Evolutionary conservation across 202 grass and related monocot species (phyloP).

Genomic region (Panicum hallii): DNA sequence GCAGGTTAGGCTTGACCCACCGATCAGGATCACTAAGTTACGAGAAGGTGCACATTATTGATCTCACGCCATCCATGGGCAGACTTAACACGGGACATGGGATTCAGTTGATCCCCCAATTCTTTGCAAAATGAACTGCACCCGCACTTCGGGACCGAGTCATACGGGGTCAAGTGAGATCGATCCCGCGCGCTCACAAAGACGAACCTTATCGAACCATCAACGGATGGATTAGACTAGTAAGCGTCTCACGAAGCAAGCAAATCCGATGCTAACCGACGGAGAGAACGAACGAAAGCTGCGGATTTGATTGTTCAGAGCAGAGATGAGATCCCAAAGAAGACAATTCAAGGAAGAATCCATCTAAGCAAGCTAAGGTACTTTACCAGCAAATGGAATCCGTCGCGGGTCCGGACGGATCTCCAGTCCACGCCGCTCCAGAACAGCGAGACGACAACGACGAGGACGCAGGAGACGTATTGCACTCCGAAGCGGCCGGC

Average conservation of each 20-base stretch:
- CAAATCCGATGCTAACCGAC: conserved; percentile 30
- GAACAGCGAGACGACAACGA: neutral
- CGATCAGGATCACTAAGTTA: neutral
- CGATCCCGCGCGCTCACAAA: conserved; percentile 26
- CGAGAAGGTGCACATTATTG: neutral
- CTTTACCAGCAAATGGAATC: conserved; percentile 45
- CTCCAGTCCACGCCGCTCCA: conserved; percentile 30
- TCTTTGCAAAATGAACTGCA: neutral
- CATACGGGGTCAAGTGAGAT: conserved; percentile 24
- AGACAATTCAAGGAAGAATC: neutral
- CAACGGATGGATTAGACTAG: conserved; percentile 6
- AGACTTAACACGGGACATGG: neutral
- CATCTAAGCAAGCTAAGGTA: conserved; percentile 9
- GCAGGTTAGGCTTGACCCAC: conserved; percentile 12
- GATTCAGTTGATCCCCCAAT: conserved; percentile 15
- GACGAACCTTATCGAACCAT: conserved; percentile 19
- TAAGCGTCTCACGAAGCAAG: conserved; percentile 12
- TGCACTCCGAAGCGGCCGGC: neutral
- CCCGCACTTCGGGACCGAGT: neutral
- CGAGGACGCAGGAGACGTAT: neutral
- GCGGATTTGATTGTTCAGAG: neutral
- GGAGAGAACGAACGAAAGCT: neutral
- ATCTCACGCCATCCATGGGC: neutral
- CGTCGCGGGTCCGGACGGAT: conserved; percentile 37
- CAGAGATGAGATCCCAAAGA: conserved; percentile 7